phyloP scores from a whole-genome alignment of 2,329 filamentous ascomycete species.

The Penicillium hordei region DNA sequence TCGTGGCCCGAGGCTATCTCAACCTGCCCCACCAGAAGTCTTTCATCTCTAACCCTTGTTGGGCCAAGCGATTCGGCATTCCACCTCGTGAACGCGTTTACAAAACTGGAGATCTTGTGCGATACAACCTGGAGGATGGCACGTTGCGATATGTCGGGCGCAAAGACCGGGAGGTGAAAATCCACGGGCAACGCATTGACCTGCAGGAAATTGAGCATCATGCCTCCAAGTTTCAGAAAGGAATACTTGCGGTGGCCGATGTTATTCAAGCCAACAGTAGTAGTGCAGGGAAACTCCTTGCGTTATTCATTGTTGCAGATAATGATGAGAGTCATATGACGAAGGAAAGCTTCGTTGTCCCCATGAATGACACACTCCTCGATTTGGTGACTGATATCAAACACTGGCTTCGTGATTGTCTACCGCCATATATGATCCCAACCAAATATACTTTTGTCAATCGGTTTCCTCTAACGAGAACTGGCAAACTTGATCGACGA shows the following conservation, averaged over 20 bases:
- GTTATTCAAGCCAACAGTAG: background rate
- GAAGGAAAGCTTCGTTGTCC: background rate
- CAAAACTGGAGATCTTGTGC: conserved; percentile 11
- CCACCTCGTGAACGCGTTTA: conserved; percentile 1
- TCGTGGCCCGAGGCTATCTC: conserved; percentile 8
- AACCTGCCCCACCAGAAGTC: conserved; percentile 2
- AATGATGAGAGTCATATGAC: background rate
- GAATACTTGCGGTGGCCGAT: background rate
- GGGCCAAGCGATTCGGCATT: background rate
- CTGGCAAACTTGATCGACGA: conserved; percentile 8
- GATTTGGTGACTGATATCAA: background rate
- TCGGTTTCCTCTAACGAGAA: conserved; percentile 3
- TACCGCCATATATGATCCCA: conserved; percentile 11
- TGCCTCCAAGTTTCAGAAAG: background rate
- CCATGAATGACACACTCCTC: background rate
- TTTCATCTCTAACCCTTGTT: conserved; percentile 5
- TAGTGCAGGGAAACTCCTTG: background rate
- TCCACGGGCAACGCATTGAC: conserved; percentile 9
- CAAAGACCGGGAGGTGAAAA: conserved; percentile 10
- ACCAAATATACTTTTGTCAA: background rate
- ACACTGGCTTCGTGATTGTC: background rate
- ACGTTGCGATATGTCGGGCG: conserved; percentile 2
- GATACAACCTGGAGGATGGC: conserved; percentile 2
- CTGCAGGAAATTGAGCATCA: conserved; percentile 8
- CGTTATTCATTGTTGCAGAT: background rate